Evolutionary conservation across 2,329 filamentous ascomycete genomes (phyloP), one percentile per base, ranked within the genome.

Genomic region (Ceratocystis albifundus): DNA sequence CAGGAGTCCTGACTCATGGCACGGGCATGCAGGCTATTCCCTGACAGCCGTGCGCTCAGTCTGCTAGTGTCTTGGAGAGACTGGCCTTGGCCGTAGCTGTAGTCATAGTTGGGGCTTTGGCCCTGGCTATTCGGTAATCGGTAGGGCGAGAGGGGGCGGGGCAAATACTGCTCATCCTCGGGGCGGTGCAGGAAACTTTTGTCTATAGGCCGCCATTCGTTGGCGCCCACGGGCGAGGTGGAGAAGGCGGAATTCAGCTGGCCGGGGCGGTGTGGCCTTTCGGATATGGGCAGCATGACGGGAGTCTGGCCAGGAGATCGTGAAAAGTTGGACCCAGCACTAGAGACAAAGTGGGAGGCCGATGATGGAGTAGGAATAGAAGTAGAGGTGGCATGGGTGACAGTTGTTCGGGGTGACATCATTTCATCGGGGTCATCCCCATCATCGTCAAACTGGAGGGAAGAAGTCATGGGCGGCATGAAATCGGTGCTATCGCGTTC

Each of bases 1-100:
- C 92, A 96, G 0, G 91, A 96, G 64, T 88, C 89, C 69, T 88
- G 86, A 72, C 89, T 93, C 10, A 83, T 80, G 28, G 84, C 85
- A 68, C 84, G 77, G 25, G 75, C 74, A 70, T 85, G 83, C 8
- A 68, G n/a, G 25, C 62, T 67, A 22, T 68, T 67, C 4, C 61
- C 61, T 12, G 67, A 67, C 10, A 44, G 65, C 32, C 59, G 62
- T 28, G 65, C 45, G 44, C 48, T 64, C 8, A 68, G n/a, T 50
- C 55, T 65, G 68, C 59, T 67, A 70, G 69, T 70, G 71, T 71
- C 36, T 69, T 69, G 28, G 67, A 66, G 20, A 4, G 36, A 12
- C 70, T 69, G 3, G 69, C 36, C 8, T 7, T 32, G 55, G 28
- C 17, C 69, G 69, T 20, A 66, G 20, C 2, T 68, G 69, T 69